Evolutionary conservation across 2,329 filamentous ascomycete genomes (phyloP).

Genomic region (Xylariaceae sp.): DNA sequence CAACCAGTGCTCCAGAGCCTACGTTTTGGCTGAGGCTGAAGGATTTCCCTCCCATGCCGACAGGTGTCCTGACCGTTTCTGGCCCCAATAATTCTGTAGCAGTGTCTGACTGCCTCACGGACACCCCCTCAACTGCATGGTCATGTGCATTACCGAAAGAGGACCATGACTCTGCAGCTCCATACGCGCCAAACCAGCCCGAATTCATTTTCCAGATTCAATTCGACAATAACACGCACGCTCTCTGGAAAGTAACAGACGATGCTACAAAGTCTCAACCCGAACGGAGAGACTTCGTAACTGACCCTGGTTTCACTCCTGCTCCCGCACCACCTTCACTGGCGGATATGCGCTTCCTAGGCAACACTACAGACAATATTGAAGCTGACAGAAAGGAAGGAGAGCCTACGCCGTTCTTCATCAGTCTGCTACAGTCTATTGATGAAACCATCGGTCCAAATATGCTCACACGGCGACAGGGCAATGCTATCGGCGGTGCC

Average conservation of each 20-base stretch:
- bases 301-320: constrained; percentile 50
- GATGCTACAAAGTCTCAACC: constrained; percentile 21
- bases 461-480: constrained; percentile 40
- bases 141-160: constrained; percentile 85
- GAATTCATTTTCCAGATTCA: constrained; percentile 82
- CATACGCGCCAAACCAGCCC: constrained; percentile 71
- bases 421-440: constrained; percentile 56
- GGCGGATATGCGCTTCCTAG: constrained; percentile 79
- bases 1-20: constrained; percentile 34
- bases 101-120: constrained; percentile 73
- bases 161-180: constrained; percentile 66
- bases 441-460: constrained; percentile 39
- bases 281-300: constrained; percentile 26
- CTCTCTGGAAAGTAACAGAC: constrained; percentile 57
- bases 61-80: constrained; percentile 79
- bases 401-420: constrained; percentile 87
- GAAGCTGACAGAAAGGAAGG: constrained; percentile 72
- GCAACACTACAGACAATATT: constrained; percentile 82
- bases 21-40: constrained; percentile 82
- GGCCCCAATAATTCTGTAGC: constrained; percentile 70
- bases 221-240: constrained; percentile 65
- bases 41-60: constrained; percentile 84
- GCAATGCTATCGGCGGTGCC: constrained; percentile 33
- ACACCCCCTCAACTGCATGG: constrained; percentile 71
- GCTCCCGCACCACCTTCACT: constrained; percentile 64